phyloP scores from a whole-genome alignment of 208 protist species.

The Wallacemonas rigidus region DNA sequence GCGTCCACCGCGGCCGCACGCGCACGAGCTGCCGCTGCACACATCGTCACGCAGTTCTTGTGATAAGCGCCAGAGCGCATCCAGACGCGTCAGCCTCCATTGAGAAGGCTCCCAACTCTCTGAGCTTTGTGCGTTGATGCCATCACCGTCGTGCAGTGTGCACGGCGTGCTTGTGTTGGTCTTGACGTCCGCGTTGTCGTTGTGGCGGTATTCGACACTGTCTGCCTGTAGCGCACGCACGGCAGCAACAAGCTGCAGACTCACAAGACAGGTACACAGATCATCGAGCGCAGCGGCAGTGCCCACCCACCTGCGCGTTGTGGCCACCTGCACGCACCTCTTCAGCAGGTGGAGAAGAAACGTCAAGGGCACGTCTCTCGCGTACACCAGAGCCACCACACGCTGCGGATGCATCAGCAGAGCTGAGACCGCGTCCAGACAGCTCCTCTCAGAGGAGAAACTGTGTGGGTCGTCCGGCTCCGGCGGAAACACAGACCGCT shows the following conservation, averaged over 20 bases:
- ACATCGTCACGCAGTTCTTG: too few relatives aligned
- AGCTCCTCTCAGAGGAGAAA: neutral
- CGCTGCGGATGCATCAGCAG: neutral
- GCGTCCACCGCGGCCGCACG: too few relatives aligned
- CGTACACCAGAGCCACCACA: neutral
- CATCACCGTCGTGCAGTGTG: too few relatives aligned
- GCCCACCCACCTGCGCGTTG: neutral
- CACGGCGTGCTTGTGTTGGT: too few relatives aligned
- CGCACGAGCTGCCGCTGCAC: too few relatives aligned
- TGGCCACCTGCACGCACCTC: neutral
- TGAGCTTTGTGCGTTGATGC: too few relatives aligned
- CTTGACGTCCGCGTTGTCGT: too few relatives aligned
- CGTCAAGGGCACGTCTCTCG: neutral
- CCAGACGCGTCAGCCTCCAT: too few relatives aligned
- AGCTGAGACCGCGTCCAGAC: neutral
- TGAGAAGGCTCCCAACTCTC: too few relatives aligned
- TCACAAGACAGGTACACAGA: neutral
- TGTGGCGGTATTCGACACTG: too few relatives aligned
- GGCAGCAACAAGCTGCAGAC: neutral
- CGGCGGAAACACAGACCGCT: neutral
- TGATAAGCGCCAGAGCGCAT: too few relatives aligned
- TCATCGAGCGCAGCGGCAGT: neutral
- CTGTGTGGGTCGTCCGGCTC: neutral
- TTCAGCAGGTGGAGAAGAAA: neutral
- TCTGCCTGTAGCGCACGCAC: neutral